phyloP scores from a whole-genome alignment of 495 filamentous ascomycete genomes.

The Parathielavia hyrcaniae region DNA sequence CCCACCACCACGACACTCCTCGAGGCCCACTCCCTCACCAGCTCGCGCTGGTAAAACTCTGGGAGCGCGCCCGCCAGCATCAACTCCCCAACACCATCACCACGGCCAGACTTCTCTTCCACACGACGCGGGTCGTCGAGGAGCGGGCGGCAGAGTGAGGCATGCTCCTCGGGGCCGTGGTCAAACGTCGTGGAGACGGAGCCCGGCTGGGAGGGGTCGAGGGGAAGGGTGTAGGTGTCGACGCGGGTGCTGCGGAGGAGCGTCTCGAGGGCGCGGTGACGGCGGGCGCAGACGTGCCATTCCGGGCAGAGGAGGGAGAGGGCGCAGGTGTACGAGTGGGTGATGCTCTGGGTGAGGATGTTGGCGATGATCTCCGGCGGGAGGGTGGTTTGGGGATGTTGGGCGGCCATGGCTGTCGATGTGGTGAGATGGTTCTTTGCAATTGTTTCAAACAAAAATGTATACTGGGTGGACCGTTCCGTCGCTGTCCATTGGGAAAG shows the following conservation, averaged over 20 bases:
- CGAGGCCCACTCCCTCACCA: neutral
- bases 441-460: too few relatives aligned
- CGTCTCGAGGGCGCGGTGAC: neutral
- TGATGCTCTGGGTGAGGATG: slow-evolving; percentile 6
- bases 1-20: neutral
- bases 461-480: too few relatives aligned
- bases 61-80: neutral
- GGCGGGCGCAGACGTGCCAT: slow-evolving; percentile 13
- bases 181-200: slow-evolving; percentile 3
- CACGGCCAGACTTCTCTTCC: too few relatives aligned
- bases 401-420: neutral
- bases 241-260: slow-evolving; percentile 12
- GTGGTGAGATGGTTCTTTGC: neutral
- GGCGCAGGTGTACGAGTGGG: slow-evolving; percentile 7
- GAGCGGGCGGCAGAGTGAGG: neutral
- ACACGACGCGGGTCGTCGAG: slow-evolving; percentile 4
- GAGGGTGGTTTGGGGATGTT: neutral
- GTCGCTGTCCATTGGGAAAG: neutral
- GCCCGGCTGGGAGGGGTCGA: neutral
- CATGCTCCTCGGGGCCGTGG: neutral
- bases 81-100: neutral
- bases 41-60: neutral
- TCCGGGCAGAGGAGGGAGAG: slow-evolving; percentile 12
- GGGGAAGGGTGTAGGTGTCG: slow-evolving; percentile 15
- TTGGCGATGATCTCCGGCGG: slow-evolving; percentile 13